phyloP scores from a whole-genome alignment of 306 rosid species.

The Ceratonia siliqua region DNA sequence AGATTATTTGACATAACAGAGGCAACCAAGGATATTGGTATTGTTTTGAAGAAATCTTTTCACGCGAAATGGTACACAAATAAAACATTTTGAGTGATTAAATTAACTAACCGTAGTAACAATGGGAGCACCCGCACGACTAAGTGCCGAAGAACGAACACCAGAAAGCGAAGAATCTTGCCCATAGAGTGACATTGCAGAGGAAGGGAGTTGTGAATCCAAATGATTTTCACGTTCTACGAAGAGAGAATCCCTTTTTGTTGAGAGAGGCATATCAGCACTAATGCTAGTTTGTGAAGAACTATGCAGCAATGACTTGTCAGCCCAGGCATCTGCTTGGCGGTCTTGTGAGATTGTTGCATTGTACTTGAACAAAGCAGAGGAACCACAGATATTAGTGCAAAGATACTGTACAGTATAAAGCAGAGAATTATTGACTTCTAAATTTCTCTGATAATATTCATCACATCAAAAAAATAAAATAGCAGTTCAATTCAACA shows the following conservation, averaged over 20 bases:
- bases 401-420: background rate
- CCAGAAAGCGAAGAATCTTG: slow-evolving; percentile 69
- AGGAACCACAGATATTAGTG: slow-evolving; percentile 20
- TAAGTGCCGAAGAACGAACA: slow-evolving; percentile 74
- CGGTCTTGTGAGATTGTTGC: slow-evolving; percentile 72
- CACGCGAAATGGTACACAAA: slow-evolving; percentile 26
- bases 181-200: slow-evolving; percentile 69
- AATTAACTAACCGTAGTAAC: slow-evolving; percentile 75
- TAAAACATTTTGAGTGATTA: slow-evolving; percentile 2
- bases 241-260: slow-evolving; percentile 72
- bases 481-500: slow-evolving; percentile 6
- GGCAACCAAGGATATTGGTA: background rate
- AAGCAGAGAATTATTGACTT: slow-evolving; percentile 19
- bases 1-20: slow-evolving; percentile 4
- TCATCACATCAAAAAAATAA: slow-evolving; percentile 16
- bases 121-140: slow-evolving; percentile 73
- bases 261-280: slow-evolving; percentile 51
- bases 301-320: slow-evolving; percentile 56
- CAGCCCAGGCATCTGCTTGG: slow-evolving; percentile 67
- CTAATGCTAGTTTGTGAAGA: slow-evolving; percentile 62
- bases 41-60: slow-evolving; percentile 2
- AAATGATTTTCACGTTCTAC: slow-evolving; percentile 69
- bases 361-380: slow-evolving; percentile 48
- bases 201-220: slow-evolving; percentile 68
- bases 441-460: slow-evolving; percentile 3